Percentiles rank a stretch among this genome's conserved stretches.
Conservation (phyloP, 768 basidiomycete genomes). For the Suillus fuscotomentosus region DNA sequence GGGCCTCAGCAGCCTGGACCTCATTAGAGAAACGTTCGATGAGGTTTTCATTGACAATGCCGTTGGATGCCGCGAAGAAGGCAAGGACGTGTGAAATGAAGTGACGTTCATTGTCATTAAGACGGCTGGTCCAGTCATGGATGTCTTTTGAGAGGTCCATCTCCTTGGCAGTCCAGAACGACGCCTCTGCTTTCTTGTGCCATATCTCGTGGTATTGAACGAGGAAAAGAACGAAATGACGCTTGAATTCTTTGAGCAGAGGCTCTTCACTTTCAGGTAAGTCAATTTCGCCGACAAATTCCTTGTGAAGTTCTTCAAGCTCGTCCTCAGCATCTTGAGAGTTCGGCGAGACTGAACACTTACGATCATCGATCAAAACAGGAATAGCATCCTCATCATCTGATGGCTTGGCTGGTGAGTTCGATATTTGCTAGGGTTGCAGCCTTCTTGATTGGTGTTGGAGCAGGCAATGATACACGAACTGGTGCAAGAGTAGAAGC, state of each 20-base stretch:
- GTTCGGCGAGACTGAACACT: slow-evolving; percentile 30
- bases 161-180: slow-evolving; percentile 93
- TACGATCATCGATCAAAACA: slow-evolving; percentile 28
- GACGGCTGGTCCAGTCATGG: slow-evolving; percentile 79
- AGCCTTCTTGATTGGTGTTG: slow-evolving; percentile 54
- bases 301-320: slow-evolving; percentile 40
- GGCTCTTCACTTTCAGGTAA: slow-evolving; percentile 74
- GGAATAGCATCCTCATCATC: neutral
- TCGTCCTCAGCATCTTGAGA: slow-evolving; percentile 26
- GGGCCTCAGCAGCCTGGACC: slow-evolving; percentile 88
- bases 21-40: slow-evolving; percentile 92
- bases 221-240: slow-evolving; percentile 86
- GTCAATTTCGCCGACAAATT: slow-evolving; percentile 64
- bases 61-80: slow-evolving; percentile 95
- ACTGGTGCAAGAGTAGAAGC: slow-evolving; percentile 14
- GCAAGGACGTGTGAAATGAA: slow-evolving; percentile 93
- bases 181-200: slow-evolving; percentile 95
- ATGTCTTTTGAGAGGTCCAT: slow-evolving; percentile 87
- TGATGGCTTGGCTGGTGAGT: slow-evolving; percentile 36
- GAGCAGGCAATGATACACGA: slow-evolving; percentile 23
- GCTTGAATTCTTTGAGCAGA: slow-evolving; percentile 66
- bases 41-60: slow-evolving; percentile 95
- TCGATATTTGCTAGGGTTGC: slow-evolving; percentile 42
- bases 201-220: slow-evolving; percentile 95
- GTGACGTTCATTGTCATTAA: slow-evolving; percentile 81